Conservation (phyloP, 2,329 filamentous ascomycete species). For the Trichophyton rubrum region DNA sequence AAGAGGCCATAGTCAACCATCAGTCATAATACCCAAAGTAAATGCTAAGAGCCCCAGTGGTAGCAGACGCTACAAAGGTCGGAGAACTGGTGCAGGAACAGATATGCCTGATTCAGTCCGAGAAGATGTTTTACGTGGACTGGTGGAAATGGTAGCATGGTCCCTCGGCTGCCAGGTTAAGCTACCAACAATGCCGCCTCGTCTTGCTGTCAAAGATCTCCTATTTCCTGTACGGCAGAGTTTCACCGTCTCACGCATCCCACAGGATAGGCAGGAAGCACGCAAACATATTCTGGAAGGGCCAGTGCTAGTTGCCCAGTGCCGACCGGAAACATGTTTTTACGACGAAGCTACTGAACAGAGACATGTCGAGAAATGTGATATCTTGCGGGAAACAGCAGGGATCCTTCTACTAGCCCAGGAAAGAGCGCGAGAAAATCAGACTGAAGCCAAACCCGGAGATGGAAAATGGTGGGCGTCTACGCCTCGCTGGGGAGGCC, state of each 20-base stretch:
- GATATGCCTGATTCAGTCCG: slow-evolving; percentile 49
- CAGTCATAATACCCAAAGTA: neutral
- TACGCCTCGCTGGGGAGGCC: slow-evolving; percentile 44
- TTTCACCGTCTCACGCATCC: slow-evolving; percentile 41
- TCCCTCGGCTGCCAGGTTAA: slow-evolving; percentile 44
- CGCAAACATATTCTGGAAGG: slow-evolving; percentile 46
- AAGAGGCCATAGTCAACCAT: neutral
- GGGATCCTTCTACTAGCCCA: slow-evolving; percentile 47
- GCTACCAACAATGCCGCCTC: slow-evolving; percentile 35
- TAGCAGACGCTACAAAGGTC: slow-evolving; percentile 41
- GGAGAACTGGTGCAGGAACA: slow-evolving; percentile 43
- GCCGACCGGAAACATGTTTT: slow-evolving; percentile 44
- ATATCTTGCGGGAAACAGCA: slow-evolving; percentile 46
- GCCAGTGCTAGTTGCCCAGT: slow-evolving; percentile 44
- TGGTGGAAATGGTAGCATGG: slow-evolving; percentile 47
- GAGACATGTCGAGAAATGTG: slow-evolving; percentile 34
- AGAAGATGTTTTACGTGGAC: slow-evolving; percentile 42
- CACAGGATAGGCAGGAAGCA: slow-evolving; percentile 40
- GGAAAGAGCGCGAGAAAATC: slow-evolving; percentile 46
- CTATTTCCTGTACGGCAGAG: slow-evolving; percentile 47
- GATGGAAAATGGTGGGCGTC: slow-evolving; percentile 51
- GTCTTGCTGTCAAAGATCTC: slow-evolving; percentile 38
- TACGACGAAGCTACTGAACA: slow-evolving; percentile 22
- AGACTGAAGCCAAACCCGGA: slow-evolving; percentile 37
- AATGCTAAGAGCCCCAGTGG: neutral